Evolutionary conservation across 2,329 filamentous ascomycete genomes (phyloP).

Genomic region (Aureobasidium zeae): DNA sequence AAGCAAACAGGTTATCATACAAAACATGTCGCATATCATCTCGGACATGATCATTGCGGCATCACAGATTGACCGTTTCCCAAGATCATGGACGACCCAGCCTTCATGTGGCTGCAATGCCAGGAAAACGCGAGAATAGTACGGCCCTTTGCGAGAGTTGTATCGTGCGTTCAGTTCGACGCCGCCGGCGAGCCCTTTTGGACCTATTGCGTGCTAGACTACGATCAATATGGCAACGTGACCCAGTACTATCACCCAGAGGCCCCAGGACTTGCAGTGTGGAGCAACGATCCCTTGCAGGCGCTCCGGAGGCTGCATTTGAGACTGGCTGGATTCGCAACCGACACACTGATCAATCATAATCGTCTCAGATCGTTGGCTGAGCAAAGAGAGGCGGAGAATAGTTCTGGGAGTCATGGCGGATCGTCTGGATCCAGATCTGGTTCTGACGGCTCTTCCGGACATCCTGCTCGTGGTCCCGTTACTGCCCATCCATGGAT

Average conservation of each 20-base stretch:
- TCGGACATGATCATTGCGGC: neutral
- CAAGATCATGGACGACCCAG: slow-evolving; percentile 1
- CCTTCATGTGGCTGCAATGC: slow-evolving; percentile 4
- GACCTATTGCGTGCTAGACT: neutral
- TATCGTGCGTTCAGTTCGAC: neutral
- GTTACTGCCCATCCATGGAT: no score
- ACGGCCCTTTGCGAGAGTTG: neutral
- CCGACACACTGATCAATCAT: neutral
- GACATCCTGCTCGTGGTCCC: no score
- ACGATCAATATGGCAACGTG: slow-evolving; percentile 3
- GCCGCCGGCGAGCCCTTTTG: neutral
- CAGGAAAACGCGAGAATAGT: neutral
- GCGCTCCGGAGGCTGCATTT: neutral
- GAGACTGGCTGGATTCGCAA: neutral
- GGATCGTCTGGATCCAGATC: neutral
- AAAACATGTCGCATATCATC: neutral
- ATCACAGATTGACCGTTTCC: neutral
- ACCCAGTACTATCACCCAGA: neutral
- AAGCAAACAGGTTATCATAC: neutral
- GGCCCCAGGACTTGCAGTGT: neutral
- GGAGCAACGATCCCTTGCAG: neutral
- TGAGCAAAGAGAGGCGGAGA: neutral
- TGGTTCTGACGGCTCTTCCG: neutral
- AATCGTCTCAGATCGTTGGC: neutral
- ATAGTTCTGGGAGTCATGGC: no score